Percentiles rank a stretch among this genome's conserved stretches.
Evolutionary conservation across 345 rosid species (phyloP).

Genomic region (Citrus reticulata): DNA sequence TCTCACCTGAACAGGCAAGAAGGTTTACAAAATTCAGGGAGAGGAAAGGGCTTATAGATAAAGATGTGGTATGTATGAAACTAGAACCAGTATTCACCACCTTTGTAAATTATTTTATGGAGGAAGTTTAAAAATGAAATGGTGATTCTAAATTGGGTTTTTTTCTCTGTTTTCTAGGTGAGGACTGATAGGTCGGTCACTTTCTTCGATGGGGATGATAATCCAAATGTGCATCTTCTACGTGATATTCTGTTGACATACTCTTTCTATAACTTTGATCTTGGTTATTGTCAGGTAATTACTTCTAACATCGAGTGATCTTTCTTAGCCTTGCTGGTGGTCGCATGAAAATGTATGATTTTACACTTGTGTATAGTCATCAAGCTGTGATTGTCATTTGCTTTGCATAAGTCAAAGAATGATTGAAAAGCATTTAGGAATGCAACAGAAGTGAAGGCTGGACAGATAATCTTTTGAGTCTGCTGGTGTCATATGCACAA

Average conservation of each 20-base stretch:
- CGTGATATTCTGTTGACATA: conserved; percentile 86
- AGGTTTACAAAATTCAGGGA: conserved; percentile 92
- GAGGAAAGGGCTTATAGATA: conserved; percentile 86
- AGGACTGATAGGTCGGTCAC: conserved; percentile 83
- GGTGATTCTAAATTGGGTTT: not conserved
- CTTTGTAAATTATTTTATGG: not conserved
- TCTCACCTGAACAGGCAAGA: conserved; percentile 87
- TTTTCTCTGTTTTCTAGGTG: conserved; percentile 48
- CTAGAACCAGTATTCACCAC: not conserved
- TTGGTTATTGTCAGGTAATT: conserved; percentile 97
- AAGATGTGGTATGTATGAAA: conserved; percentile 81
- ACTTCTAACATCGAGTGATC: conserved; percentile 1
- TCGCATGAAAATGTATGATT: not conserved
- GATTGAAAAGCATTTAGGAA: not conserved
- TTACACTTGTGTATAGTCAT: not conserved
- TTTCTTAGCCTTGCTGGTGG: not conserved
- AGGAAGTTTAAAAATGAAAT: not conserved
- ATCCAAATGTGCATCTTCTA: conserved; percentile 72
- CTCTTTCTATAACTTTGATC: conserved; percentile 95
- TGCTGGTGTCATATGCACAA: not conserved
- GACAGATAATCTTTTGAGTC: not conserved
- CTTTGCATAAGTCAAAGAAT: not conserved
- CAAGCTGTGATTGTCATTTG: not conserved
- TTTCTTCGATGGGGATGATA: conserved; percentile 90
- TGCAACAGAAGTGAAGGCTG: not conserved